A percentile compares a stretch with the other conserved stretches of the same genome.
phyloP scores from a whole-genome alignment of 108 stramenopile genomes.

The Epithemia pelagica region DNA sequence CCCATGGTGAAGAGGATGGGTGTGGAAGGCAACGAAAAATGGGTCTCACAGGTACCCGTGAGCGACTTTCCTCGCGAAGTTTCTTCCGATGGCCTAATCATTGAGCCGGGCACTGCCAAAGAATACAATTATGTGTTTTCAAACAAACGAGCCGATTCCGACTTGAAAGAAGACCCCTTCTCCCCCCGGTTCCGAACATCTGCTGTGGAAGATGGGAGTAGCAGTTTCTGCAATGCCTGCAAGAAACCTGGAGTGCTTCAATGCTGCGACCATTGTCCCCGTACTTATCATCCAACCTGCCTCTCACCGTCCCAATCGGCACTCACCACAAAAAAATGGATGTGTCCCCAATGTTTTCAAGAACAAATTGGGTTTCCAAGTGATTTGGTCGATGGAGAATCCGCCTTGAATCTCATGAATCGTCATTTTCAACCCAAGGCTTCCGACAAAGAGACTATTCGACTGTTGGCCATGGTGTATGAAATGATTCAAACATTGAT shows the following conservation, averaged over 20 bases:
- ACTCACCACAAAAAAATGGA: slow-evolving; percentile 18
- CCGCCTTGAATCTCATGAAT: background rate
- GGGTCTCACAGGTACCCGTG: too few relatives aligned
- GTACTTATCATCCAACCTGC: slow-evolving; percentile 47
- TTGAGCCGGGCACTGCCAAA: too few relatives aligned
- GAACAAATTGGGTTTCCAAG: slow-evolving; percentile 22
- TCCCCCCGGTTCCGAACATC: too few relatives aligned
- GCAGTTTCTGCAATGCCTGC: slow-evolving; percentile 48
- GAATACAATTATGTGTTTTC: too few relatives aligned
- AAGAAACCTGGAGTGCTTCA: slow-evolving; percentile 32
- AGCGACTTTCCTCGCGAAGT: too few relatives aligned
- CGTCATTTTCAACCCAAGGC: background rate
- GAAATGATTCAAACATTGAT: slow-evolving; percentile 46
- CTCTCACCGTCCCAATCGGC: too few relatives aligned
- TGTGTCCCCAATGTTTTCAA: slow-evolving; percentile 34
- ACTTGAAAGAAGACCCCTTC: too few relatives aligned
- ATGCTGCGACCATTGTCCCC: slow-evolving; percentile 52
- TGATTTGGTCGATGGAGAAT: background rate
- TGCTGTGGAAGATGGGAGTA: slow-evolving; percentile 52
- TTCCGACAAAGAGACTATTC: background rate
- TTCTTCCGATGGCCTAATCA: too few relatives aligned
- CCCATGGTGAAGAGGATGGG: too few relatives aligned
- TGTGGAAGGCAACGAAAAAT: too few relatives aligned
- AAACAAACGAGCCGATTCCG: too few relatives aligned
- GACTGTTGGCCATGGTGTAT: slow-evolving; percentile 29